Base-by-base conservation (phyloP, 2,329 filamentous ascomycete genomes). In the Ophiocordyceps camponoti-rufipedis region DNA sequence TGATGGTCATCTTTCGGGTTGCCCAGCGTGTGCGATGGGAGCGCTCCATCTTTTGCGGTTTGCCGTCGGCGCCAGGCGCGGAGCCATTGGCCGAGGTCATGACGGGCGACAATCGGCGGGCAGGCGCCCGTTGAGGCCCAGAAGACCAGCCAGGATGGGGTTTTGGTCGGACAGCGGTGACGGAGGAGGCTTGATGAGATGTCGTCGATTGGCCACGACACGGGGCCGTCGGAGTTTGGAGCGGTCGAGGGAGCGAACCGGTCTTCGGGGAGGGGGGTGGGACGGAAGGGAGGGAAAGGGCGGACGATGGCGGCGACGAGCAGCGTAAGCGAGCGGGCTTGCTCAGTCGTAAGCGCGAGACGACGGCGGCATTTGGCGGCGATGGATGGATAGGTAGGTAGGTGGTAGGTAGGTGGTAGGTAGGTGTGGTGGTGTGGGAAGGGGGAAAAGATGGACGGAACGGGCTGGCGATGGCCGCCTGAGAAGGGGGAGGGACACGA, bases 1-100 rank as follows among this genome's bases (percentile, higher is more conserved):
- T 75, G 55, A 84, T 78, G 13, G 80, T 79, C 62, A 84, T 76
- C 60, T 86, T 85, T 57, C 88, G 85, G n/a, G 91, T 96, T 16
- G 91, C 89, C 91, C 91, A 96, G 78, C 91, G 75, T 62, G 91
- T 80, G 58, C 88, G 75, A 59, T 89, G 86, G 19, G 80, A 82
- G 46, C 59, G 48, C 43, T 51, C 47, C 28, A 49, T 35, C 45
- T 53, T 54, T 29, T 46, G 44, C 9, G 42, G 31, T 12, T 46
- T 45, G 46, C 48, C 50, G 45, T 56, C 53, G 28, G 56, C 50
- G 44, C 53, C 52, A 42, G 51, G 48, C 42, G 60, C 59, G 46
- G 35, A 39, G 35, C 16, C 35, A 39, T 16, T 39, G 35, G 35
- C 35, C 35, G 35, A 18, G 35, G 35, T 39, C 35, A 39, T 39